These are phyloP conservation scores for Geotrichum bryndzae DNA, from an alignment of 1,139 yeast genomes.

Conservation along the genomic window DNA sequence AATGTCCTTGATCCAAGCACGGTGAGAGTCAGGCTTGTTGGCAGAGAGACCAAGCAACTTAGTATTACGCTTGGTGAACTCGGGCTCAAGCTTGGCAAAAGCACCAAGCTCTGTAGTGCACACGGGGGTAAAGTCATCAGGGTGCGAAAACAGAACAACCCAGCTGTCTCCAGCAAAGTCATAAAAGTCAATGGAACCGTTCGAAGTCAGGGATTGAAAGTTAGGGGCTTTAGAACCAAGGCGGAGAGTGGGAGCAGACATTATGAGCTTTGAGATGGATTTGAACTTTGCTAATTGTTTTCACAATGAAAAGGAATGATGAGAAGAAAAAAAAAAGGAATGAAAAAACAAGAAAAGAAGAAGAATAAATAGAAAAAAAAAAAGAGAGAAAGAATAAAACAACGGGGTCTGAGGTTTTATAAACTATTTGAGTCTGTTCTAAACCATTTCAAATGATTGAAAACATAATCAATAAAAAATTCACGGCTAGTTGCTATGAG, in stretches of 20 bases:
- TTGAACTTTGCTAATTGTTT: too few species aligned
- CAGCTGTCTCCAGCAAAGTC: slow-evolving; percentile 68
- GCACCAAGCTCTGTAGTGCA: slow-evolving; percentile 90
- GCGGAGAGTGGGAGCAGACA: slow-evolving; percentile 29
- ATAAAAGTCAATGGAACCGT: slow-evolving; percentile 71
- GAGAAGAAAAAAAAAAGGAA: background rate
- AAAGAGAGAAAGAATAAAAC: too few species aligned
- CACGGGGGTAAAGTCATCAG: slow-evolving; percentile 84
- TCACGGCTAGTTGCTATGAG: background rate
- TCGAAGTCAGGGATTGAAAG: slow-evolving; percentile 66
- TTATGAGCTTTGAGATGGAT: too few species aligned
- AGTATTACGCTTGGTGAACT: slow-evolving; percentile 68
- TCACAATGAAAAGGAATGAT: too few species aligned
- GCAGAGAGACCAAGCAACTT: slow-evolving; percentile 78
- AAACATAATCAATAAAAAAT: background rate
- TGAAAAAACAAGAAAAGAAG: background rate
- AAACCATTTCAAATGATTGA: too few species aligned
- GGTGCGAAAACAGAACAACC: slow-evolving; percentile 79
- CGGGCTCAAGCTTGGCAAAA: slow-evolving; percentile 76
- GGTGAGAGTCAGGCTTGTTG: slow-evolving; percentile 62
- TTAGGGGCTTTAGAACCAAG: slow-evolving; percentile 76
- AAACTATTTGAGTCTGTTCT: too few species aligned
- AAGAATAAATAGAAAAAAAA: background rate
- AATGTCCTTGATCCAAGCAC: slow-evolving; percentile 77
- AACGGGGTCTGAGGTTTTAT: too few species aligned